Percentiles rank a stretch among this genome's conserved stretches.
Evolutionary conservation across 164 flowering plant species (phyloP).

Genomic region (Macadamia integrifolia): DNA sequence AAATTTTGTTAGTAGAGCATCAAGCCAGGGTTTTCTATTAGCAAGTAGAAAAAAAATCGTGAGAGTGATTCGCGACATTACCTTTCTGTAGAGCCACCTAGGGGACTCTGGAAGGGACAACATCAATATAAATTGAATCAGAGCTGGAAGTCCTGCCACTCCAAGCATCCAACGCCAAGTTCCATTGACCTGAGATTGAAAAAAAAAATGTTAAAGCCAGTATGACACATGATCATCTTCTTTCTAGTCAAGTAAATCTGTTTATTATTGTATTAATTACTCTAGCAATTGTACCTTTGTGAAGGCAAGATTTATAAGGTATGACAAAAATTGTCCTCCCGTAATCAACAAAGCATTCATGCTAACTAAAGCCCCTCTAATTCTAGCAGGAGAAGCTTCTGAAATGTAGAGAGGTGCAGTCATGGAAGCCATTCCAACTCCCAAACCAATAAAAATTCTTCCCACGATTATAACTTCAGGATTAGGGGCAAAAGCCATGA

Average conservation of each 20-base stretch:
- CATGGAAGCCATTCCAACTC: constrained; percentile 96
- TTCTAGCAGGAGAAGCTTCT: constrained; percentile 80
- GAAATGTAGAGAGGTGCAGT: constrained; percentile 86
- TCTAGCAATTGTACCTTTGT: constrained; percentile 35
- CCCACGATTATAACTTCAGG: constrained; percentile 63
- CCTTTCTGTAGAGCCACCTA: constrained; percentile 81
- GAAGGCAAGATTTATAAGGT: constrained; percentile 71
- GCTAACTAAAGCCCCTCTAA: constrained; percentile 89
- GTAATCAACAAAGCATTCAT: constrained; percentile 76
- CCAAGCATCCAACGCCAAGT: constrained; percentile 99
- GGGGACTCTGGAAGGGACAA: constrained; percentile 83
- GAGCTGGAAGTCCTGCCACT: constrained; percentile 71
- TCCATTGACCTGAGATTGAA: constrained; percentile 39
- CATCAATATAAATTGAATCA: constrained; percentile 70
- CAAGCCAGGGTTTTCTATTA: background rate
- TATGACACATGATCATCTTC: background rate
- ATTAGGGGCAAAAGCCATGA: constrained; percentile 69
- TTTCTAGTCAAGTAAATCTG: background rate
- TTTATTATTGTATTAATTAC: background rate
- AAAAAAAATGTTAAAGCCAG: constrained; percentile 4
- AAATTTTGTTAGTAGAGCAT: background rate
- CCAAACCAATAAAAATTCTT: constrained; percentile 70
- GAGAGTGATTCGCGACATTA: constrained; percentile 5
- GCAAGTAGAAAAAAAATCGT: background rate
- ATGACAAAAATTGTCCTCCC: constrained; percentile 76